Percentiles rank a stretch among this genome's conserved stretches.
phyloP scores from a whole-genome alignment of 2,329 filamentous ascomycete species.

The Fusarium foetens region DNA sequence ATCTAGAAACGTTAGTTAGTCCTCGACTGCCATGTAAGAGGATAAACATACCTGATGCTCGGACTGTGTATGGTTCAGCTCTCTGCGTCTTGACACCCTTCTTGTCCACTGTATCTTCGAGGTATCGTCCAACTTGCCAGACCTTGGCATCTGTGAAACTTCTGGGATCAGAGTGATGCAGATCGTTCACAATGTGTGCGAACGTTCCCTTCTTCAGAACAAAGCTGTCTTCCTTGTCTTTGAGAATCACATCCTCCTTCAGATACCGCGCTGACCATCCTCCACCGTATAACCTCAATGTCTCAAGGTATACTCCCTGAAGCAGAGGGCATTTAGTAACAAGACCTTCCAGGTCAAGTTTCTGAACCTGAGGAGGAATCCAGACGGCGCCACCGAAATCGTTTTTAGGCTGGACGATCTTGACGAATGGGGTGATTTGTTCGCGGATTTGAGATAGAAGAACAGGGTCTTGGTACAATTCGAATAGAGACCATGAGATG shows the following conservation, averaged over 20 bases:
- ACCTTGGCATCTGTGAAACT: constrained; percentile 48
- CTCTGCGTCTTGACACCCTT: constrained; percentile 37
- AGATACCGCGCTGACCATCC: constrained; percentile 47
- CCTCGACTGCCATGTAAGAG: neutral
- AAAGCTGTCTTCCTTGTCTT: constrained; percentile 43
- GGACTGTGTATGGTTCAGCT: constrained; percentile 44
- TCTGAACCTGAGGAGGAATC: constrained; percentile 49
- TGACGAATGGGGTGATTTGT: constrained; percentile 51
- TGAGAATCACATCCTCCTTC: constrained; percentile 48
- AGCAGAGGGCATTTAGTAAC: constrained; percentile 52
- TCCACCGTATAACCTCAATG: constrained; percentile 52
- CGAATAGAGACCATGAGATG: constrained; percentile 55
- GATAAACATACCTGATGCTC: constrained; percentile 47
- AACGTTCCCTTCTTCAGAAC: constrained; percentile 50
- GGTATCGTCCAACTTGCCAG: constrained; percentile 51
- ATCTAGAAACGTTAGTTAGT: constrained; percentile 42
- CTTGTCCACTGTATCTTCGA: constrained; percentile 42
- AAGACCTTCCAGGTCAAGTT: constrained; percentile 51
- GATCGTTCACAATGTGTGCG: constrained; percentile 48
- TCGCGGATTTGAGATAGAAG: constrained; percentile 52
- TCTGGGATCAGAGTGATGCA: constrained; percentile 50
- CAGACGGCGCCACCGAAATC: constrained; percentile 52
- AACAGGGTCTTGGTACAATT: constrained; percentile 52
- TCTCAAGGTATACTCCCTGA: constrained; percentile 54
- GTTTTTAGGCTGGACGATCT: constrained; percentile 48